Evolutionary conservation across 75 land plant species (phyloP).

Genomic region (Cunninghamia lanceolata): DNA sequence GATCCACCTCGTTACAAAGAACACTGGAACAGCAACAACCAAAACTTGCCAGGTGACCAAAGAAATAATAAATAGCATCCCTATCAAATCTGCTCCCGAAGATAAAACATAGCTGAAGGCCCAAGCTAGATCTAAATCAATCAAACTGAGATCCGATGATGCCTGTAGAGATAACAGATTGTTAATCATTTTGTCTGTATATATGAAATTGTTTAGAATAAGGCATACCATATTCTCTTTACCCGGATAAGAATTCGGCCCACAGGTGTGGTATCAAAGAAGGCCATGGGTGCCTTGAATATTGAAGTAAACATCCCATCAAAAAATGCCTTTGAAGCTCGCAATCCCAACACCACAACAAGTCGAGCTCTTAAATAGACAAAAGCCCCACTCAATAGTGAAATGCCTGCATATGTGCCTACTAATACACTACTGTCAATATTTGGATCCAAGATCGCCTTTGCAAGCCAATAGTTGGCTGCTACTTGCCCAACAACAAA

Average conservation of each 20-base stretch:
- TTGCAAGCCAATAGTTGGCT: conserved; percentile 71
- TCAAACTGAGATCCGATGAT: conserved; percentile 63
- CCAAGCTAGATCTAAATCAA: conserved; percentile 72
- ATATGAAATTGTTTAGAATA: neutral
- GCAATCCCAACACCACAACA: conserved; percentile 43
- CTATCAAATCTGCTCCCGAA: conserved; percentile 29
- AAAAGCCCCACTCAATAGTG: conserved; percentile 41
- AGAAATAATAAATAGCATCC: conserved; percentile 56
- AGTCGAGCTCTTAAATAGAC: conserved; percentile 40
- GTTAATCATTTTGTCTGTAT: neutral
- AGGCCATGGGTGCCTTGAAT: conserved; percentile 79
- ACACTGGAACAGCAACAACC: conserved; percentile 51
- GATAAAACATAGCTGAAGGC: conserved; percentile 33
- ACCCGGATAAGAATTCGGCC: conserved; percentile 84
- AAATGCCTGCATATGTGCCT: conserved; percentile 52
- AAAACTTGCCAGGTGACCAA: conserved; percentile 80
- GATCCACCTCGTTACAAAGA: conserved; percentile 30
- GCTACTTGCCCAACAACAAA: conserved; percentile 49
- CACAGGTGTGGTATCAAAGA: conserved; percentile 80
- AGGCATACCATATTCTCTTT: conserved; percentile 9
- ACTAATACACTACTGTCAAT: conserved; percentile 28
- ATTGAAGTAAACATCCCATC: conserved; percentile 49
- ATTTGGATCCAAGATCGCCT: conserved; percentile 27
- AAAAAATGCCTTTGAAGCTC: conserved; percentile 71
- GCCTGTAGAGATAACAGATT: conserved; percentile 41